Base-by-base conservation (phyloP, 176 grass and related monocot species). In the Triticum urartu region DNA sequence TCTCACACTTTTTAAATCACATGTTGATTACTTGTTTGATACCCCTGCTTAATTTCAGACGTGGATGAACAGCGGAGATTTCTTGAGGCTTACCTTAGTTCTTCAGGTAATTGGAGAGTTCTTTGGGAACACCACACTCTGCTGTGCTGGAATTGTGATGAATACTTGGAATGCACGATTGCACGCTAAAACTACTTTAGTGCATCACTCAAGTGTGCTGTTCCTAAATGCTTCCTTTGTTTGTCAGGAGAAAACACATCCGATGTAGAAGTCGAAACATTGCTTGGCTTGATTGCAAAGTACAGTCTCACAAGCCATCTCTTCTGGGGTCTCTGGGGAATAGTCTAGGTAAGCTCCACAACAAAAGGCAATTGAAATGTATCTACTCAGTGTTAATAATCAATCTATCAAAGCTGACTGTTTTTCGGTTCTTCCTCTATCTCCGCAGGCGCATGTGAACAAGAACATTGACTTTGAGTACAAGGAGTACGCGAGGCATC, bases 301-400 rank as follows among this genome's bases (percentile, higher is more conserved):
- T 93, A 96, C 72, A 32, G 82, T 87, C 89, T 91, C 77, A 85
- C 88, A 61, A 92, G 88, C 81, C 94, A 98, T 89, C 85, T 96
- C 79, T 88, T 95, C 32, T 99, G 94, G 97, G 94, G 92, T 52
- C 94, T 96, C 12, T 99, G 94, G 94, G 97, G 94, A 87, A 85
- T 96, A 74, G 91, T 98, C 33, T 98, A 92, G 10, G 97, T 98
- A 84, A 88, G 90, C 40, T 64, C 32, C 39, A 20, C 84, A 58
- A 48, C 42, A 68, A 5, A 54, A 8, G 13, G 12, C 17, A 72
- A 33, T 21, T 9, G 14, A 6, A 20, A 52, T 50, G 10, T 4
- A 18, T 62, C 20, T 5, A 17, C 18, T 39, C 39, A 17, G 13
- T 66, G 18, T 6, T 40, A 66, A 43, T 58, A 21, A 58, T 54